Percentiles rank a stretch among this genome's conserved stretches.
These are phyloP conservation scores for Gossypium rotundifolium DNA, from an alignment of 345 rosid species.

Conservation along the genomic window DNA sequence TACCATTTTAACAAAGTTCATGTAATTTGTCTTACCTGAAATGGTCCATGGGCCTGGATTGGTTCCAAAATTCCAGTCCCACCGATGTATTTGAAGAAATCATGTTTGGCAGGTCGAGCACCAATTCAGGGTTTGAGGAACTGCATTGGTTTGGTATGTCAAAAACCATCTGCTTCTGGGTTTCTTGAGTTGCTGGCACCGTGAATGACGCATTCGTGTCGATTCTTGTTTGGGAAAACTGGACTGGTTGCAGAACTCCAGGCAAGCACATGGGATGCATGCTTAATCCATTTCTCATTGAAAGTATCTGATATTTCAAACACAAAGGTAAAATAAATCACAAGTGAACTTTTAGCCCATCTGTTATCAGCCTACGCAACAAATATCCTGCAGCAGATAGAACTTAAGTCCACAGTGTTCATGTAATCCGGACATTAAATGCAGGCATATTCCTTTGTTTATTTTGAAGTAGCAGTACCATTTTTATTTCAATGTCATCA, in stretches of 20 bases:
- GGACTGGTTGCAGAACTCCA: slow-evolving; percentile 45
- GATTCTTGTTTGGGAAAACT: slow-evolving; percentile 29
- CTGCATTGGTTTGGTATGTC: slow-evolving; percentile 34
- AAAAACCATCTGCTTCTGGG: slow-evolving; percentile 19
- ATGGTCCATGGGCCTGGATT: slow-evolving; percentile 41
- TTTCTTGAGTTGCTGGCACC: slow-evolving; percentile 30
- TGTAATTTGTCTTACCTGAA: slow-evolving; percentile 33
- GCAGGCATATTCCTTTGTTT: background rate
- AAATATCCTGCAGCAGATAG: background rate
- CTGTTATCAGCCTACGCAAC: background rate
- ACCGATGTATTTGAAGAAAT: slow-evolving; percentile 36
- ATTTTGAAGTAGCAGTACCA: no score
- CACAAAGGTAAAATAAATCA: slow-evolving; percentile 13
- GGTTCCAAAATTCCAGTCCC: slow-evolving; percentile 60
- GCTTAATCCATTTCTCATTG: slow-evolving; percentile 71
- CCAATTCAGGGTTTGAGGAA: slow-evolving; percentile 24
- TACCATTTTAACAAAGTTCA: background rate
- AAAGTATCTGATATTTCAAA: slow-evolving; percentile 49
- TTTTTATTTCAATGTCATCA: no score
- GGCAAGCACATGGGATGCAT: slow-evolving; percentile 64
- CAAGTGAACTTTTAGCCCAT: background rate
- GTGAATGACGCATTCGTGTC: slow-evolving; percentile 22
- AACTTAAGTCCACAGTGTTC: background rate
- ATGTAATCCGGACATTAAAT: background rate
- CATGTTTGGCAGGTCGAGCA: slow-evolving; percentile 29